A percentile compares a stretch with the other conserved stretches of the same genome.
Evolutionary conservation across 352 stramenopile genomes (phyloP).

Genomic region (Globisporangium paroecandrum): DNA sequence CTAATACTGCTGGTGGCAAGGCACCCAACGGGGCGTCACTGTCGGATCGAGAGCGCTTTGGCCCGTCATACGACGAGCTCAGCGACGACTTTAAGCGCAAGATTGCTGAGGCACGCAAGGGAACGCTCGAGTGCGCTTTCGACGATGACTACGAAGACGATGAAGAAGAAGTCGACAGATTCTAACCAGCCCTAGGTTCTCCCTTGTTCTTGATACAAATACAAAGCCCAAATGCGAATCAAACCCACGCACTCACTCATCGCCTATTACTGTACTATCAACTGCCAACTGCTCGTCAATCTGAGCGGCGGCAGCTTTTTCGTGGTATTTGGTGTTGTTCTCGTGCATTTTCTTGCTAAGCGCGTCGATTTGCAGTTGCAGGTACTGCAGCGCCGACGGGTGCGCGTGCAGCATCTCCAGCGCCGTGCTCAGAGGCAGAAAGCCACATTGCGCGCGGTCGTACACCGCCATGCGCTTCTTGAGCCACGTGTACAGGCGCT

Average conservation of each 20-base stretch:
- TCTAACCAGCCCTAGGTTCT: not conserved
- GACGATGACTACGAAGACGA: conserved; percentile 15
- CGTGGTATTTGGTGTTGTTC: conserved; percentile 41
- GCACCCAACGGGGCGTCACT: not conserved
- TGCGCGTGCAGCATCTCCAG: conserved; percentile 49
- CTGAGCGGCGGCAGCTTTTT: conserved; percentile 31
- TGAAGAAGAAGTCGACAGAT: not conserved
- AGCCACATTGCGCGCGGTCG: conserved; percentile 34
- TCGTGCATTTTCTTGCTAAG: conserved; percentile 45
- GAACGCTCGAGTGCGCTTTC: conserved; percentile 35
- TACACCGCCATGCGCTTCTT: conserved; percentile 64
- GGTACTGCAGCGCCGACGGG: conserved; percentile 33
- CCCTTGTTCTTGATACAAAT: not conserved
- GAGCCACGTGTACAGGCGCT: conserved; percentile 69
- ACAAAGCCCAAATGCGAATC: not conserved
- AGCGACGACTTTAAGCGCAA: conserved; percentile 32
- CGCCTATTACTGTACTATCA: too few relatives aligned
- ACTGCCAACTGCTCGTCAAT: conserved; percentile 16
- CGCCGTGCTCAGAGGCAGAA: conserved; percentile 26
- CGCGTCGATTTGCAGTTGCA: conserved; percentile 45
- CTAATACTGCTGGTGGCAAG: not conserved
- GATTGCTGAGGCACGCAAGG: conserved; percentile 27
- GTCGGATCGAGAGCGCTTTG: conserved; percentile 16
- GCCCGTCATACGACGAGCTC: conserved; percentile 26
- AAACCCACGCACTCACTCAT: too few relatives aligned